These are phyloP conservation scores for Kondoa malvinella DNA, from an alignment of 768 basidiomycete species.

Conservation along the genomic window DNA sequence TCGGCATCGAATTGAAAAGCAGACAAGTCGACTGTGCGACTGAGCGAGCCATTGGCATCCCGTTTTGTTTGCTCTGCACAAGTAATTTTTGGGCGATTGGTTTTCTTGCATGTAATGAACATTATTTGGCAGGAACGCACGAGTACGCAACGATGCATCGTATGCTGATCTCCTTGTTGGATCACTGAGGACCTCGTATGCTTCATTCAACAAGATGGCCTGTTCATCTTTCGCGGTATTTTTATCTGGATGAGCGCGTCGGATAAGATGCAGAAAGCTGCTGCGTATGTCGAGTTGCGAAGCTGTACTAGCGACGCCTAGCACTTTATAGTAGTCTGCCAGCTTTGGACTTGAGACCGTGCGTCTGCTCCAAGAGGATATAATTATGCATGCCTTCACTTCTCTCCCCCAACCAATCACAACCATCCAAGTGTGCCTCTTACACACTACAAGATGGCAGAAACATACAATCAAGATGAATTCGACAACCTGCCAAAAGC, in stretches of 20 bases:
- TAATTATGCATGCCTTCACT: too few relatives aligned
- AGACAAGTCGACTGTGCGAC: background rate
- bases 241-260: background rate
- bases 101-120: background rate
- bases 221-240: background rate
- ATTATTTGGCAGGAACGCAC: background rate
- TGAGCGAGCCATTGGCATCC: background rate
- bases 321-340: background rate
- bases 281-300: background rate
- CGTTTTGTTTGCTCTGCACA: background rate
- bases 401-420: too few relatives aligned
- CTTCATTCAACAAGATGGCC: background rate
- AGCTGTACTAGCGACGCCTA: background rate
- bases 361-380: too few relatives aligned
- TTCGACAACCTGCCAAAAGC: slow-evolving; percentile 40
- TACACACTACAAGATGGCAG: background rate
- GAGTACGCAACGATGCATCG: background rate
- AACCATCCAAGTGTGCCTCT: too few relatives aligned
- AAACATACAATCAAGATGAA: background rate
- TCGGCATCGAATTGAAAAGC: background rate
- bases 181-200: background rate
- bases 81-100: background rate
- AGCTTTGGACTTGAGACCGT: too few relatives aligned
- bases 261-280: background rate
- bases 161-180: background rate